A percentile compares a stretch with the other conserved stretches of the same genome.
Conservation (phyloP, 2,329 filamentous ascomycete species). For the Penicillium janthinellum region DNA sequence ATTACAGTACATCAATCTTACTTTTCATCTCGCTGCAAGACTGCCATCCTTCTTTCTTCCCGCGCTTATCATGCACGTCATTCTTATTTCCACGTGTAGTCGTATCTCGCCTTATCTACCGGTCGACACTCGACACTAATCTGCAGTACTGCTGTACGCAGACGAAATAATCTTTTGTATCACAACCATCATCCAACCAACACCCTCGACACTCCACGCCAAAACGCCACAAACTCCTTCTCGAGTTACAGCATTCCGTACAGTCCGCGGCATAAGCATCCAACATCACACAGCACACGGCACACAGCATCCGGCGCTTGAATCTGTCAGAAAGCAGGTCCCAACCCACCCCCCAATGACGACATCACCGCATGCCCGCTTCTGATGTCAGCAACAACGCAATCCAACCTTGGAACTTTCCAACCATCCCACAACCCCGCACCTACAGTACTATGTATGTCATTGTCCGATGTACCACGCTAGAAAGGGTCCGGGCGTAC, state of each 20-base stretch:
- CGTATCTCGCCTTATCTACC: background rate
- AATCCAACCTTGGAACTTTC: too few relatives aligned
- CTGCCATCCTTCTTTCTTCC: constrained; percentile 11
- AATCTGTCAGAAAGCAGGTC: too few relatives aligned
- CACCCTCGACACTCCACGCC: background rate
- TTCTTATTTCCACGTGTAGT: constrained; percentile 12
- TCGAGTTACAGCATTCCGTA: too few relatives aligned
- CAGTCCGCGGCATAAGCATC: background rate
- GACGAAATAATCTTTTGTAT: background rate
- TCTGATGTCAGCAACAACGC: too few relatives aligned
- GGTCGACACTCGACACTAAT: too few relatives aligned
- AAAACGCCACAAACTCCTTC: background rate
- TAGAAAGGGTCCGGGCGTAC: too few relatives aligned
- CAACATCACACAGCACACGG: background rate
- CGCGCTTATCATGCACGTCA: constrained; percentile 6
- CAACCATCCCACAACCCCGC: too few relatives aligned
- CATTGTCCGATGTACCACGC: too few relatives aligned
- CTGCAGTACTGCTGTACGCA: too few relatives aligned
- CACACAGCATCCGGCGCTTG: constrained; percentile 1
- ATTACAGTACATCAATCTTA: background rate
- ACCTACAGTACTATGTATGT: too few relatives aligned
- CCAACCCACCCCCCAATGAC: too few relatives aligned
- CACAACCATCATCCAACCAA: background rate
- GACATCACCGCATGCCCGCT: too few relatives aligned
- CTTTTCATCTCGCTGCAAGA: background rate